Base-by-base conservation (phyloP, 192 early-diverging fungal species). In the Linnemannia zychae region DNA sequence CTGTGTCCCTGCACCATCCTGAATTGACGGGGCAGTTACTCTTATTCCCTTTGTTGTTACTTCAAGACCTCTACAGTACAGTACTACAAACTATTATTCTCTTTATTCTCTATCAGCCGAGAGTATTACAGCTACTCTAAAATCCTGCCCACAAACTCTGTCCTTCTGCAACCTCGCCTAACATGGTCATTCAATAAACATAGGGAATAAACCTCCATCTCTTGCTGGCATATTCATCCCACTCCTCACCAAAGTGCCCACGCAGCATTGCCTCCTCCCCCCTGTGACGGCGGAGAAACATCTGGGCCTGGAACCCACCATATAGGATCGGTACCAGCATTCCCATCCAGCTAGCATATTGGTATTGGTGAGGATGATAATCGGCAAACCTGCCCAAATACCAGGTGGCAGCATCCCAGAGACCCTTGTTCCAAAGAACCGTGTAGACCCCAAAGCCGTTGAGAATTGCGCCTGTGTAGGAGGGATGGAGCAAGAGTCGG, bases 401-500 rank as follows among this genome's bases (percentile, higher is more conserved):
- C 2, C 1, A 67, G 65, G 48, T 33, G 18, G 16, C 16, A 4
- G 63, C 71, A 18, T 75, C 67, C 60, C 31, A 74, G 24, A 81
- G 49, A 13, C 79, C 79, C 17, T 80, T 28, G 7, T 57, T 20
- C 67, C 36, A 75, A 46, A 75, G 38, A 11, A 80, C 13, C 9
- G 57, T 69, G 33, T 57, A 24, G 7, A 46, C 38, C 22, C 20
- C 36, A 6, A 31, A 1, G 24, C 6, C 11, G 31, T 60, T 75
- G 67, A 81, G 13, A 17, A 72, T 0, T 1, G 36, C 67, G 4
- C 80, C 80, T 1, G 80, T 81, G 33, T 81, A 81, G 46, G 53
- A 50, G 4, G 80, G 80, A 46, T 81, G 80, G 24, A 67, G 68
- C 12, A 81, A 40, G 36, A 49, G 71, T 17, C 13, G 60, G 47